Base-by-base conservation (phyloP, 2,329 filamentous ascomycete genomes). In the Akanthomyces lecanii region DNA sequence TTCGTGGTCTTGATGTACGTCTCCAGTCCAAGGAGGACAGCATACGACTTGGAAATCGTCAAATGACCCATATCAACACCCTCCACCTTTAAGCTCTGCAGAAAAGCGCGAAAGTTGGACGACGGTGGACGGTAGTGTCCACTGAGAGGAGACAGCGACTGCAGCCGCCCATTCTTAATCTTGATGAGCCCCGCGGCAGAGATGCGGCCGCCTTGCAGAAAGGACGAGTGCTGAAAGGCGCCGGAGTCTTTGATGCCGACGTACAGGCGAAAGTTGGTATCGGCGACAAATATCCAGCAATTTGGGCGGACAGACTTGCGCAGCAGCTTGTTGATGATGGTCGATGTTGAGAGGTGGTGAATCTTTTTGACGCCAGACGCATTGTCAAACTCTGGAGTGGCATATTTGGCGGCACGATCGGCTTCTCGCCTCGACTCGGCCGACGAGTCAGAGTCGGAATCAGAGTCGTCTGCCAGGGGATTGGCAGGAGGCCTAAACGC, bases 211-310 rank as follows among this genome's bases (percentile, higher is more conserved):
- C 92, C 93, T 65, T 93, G 90, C 1, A 97, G 81, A 70, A 97
- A 97, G 0, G 91, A 95, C 14, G 89, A 93, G 75, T 97, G 93
- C 70, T 97, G 93, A 70, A 97, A 97, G 5, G 90, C 87, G 12
- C 93, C 93, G 4, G 87, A 89, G 73, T 90, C 86, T 71, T 97
- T 97, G 78, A 97, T 95, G 54, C 92, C 92, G 40, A 97, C 86
- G 73, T 96, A 97, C 0, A 97, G 80, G 0, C 90, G 86, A 73
- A 93, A 95, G 1, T 85, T 89, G 1, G 91, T 94, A 75, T 97
- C 92, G 28, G 90, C 89, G 8, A 93, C 92, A 70, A 96, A 97
- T 67, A 97, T 96, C 93, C 93, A 97, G 5, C 90, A 95, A 70
- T 94, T 93, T 66, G 92, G 92, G 74, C 88, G 90, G 45, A 92